A percentile compares a stretch with the other conserved stretches of the same genome.
Evolutionary conservation across 495 filamentous ascomycete genomes (phyloP).

Genomic region (Xylaria scruposa): DNA sequence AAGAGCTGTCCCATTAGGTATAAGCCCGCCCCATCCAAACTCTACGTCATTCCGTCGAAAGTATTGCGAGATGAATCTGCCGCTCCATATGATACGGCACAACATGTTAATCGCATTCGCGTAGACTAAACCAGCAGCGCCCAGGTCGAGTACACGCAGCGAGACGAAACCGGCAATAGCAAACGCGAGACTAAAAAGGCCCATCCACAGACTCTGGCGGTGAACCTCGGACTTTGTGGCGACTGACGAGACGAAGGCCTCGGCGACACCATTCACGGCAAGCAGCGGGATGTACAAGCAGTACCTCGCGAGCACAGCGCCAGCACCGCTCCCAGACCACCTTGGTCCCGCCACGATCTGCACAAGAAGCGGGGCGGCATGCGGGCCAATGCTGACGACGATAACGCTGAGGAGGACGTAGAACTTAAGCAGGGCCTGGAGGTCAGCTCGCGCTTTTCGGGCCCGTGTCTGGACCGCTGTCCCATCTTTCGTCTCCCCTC

Average conservation of each 20-base stretch:
- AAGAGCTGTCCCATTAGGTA: constrained; percentile 30
- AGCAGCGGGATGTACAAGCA: constrained; percentile 93
- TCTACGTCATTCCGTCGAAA: constrained; percentile 52
- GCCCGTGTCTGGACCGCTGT: constrained; percentile 32
- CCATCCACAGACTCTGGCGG: constrained; percentile 82
- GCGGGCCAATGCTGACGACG: constrained; percentile 70
- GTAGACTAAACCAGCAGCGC: constrained; percentile 79
- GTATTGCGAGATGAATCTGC: constrained; percentile 69
- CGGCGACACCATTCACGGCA: constrained; percentile 87
- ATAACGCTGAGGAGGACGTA: constrained; percentile 75
- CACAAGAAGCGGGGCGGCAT: constrained; percentile 73
- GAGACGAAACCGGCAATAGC: constrained; percentile 72
- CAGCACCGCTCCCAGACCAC: constrained; percentile 73
- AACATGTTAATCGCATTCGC: constrained; percentile 89
- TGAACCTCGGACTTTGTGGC: constrained; percentile 74
- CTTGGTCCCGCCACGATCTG: constrained; percentile 71
- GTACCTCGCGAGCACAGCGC: constrained; percentile 72
- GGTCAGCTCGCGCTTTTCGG: constrained; percentile 48
- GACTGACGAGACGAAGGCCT: constrained; percentile 89
- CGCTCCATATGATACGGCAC: constrained; percentile 82
- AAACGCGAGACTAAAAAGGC: constrained; percentile 75
- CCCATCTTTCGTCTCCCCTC: constrained; percentile 18
- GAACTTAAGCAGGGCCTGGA: constrained; percentile 61
- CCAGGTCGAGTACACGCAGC: constrained; percentile 66
- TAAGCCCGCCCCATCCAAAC: constrained; percentile 37